These are phyloP conservation scores for Echinosophora koreensis DNA, from an alignment of 306 rosid genomes.

Conservation along the genomic window DNA sequence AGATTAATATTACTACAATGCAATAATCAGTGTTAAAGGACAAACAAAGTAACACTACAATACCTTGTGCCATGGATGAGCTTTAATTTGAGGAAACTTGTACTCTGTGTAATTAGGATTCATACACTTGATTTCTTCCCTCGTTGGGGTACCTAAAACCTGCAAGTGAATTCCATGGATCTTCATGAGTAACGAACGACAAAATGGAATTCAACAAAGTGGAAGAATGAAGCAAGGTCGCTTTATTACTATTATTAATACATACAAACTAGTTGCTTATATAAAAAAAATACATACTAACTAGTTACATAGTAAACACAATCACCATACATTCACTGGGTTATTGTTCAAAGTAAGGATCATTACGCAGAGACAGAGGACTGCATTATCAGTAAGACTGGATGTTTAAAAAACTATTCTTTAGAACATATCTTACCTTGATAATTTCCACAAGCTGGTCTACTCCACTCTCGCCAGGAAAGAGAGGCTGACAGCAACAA, in stretches of 20 bases:
- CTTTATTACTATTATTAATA: background rate
- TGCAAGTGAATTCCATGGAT: slow-evolving; percentile 49
- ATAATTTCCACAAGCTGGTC: slow-evolving; percentile 95
- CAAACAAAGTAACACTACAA: slow-evolving; percentile 18
- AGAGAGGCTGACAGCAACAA: slow-evolving; percentile 73
- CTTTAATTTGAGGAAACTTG: slow-evolving; percentile 95
- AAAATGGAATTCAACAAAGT: slow-evolving; percentile 4
- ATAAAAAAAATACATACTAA: background rate
- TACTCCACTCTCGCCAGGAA: slow-evolving; percentile 95
- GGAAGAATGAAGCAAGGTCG: background rate
- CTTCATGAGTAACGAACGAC: slow-evolving; percentile 4
- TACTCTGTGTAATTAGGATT: slow-evolving; percentile 94
- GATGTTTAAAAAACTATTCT: background rate
- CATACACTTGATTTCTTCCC: slow-evolving; percentile 98
- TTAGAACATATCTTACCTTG: slow-evolving; percentile 60
- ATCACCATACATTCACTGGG: slow-evolving; percentile 2
- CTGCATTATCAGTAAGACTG: background rate
- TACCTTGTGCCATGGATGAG: slow-evolving; percentile 99
- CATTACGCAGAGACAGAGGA: background rate
- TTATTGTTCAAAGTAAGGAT: slow-evolving; percentile 18
- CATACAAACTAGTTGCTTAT: slow-evolving; percentile 17
- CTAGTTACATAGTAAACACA: slow-evolving; percentile 3
- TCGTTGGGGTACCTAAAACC: slow-evolving; percentile 97
- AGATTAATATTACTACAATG: slow-evolving; percentile 8
- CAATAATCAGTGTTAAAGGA: slow-evolving; percentile 12